phyloP scores from a whole-genome alignment of 1,284 basidiomycete species.

The Boletus calvinii region DNA sequence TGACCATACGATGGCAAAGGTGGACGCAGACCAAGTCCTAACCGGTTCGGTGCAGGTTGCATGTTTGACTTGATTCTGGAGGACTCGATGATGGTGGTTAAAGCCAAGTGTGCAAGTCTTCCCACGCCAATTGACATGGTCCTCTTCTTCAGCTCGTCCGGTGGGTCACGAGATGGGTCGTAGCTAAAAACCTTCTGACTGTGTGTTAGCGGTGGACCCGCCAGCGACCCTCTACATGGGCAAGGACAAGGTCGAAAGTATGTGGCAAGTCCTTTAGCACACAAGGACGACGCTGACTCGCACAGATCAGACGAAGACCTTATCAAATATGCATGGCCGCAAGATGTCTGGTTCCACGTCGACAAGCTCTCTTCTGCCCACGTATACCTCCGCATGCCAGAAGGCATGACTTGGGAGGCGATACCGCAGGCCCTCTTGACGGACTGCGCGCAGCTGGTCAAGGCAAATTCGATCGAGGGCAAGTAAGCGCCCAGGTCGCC shows the following conservation, averaged over 20 bases:
- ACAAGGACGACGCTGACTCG: slow-evolving; percentile 15
- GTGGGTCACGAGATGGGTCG: slow-evolving; percentile 32
- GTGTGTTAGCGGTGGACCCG: slow-evolving; percentile 50
- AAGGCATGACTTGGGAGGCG: slow-evolving; percentile 80
- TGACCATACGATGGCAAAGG: slow-evolving; percentile 82
- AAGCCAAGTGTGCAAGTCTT: slow-evolving; percentile 3
- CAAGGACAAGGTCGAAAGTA: slow-evolving; percentile 94
- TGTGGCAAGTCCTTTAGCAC: slow-evolving; percentile 29
- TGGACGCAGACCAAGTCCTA: slow-evolving; percentile 82
- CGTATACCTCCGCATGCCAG: slow-evolving; percentile 88
- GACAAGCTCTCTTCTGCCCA: slow-evolving; percentile 94
- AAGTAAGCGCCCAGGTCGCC: slow-evolving; percentile 14
- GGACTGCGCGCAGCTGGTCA: slow-evolving; percentile 94
- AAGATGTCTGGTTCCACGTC: slow-evolving; percentile 81
- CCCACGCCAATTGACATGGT: slow-evolving; percentile 48
- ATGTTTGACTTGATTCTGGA: no score
- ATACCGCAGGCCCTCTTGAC: slow-evolving; percentile 79
- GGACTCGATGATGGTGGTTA: slow-evolving; percentile 9
- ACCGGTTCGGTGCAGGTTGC: slow-evolving; percentile 67
- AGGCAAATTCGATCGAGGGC: slow-evolving; percentile 98
- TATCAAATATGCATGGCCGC: slow-evolving; percentile 87
- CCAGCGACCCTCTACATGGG: slow-evolving; percentile 90
- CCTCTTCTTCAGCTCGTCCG: slow-evolving; percentile 66
- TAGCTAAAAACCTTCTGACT: not conserved
- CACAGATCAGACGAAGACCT: slow-evolving; percentile 80